These are phyloP conservation scores for Coemansia reversa DNA, from an alignment of 192 early-diverging fungal species.

Conservation along the genomic window DNA sequence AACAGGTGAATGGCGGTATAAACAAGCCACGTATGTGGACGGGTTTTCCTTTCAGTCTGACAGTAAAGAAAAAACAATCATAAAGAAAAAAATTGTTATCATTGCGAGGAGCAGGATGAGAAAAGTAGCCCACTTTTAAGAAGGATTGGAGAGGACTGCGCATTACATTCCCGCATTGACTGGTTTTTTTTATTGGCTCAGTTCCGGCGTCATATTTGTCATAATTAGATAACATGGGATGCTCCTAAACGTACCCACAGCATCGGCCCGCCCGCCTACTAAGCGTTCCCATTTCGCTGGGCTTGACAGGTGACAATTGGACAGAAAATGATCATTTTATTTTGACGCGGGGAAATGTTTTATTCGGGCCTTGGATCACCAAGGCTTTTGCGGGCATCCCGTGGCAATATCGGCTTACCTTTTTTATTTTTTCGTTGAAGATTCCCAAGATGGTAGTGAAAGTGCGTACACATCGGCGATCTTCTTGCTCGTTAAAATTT, in stretches of 20 bases:
- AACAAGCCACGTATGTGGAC: slow-evolving; percentile 1
- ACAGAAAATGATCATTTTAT: slow-evolving; percentile 1
- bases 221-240: not conserved
- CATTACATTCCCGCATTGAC: not conserved
- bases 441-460: not conserved
- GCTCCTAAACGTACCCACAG: not conserved
- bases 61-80: slow-evolving; percentile 9
- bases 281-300: not conserved
- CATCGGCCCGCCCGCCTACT: not conserved
- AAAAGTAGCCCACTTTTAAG: not conserved
- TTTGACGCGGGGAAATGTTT: slow-evolving; percentile 6
- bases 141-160: not conserved
- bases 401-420: slow-evolving; percentile 1
- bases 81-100: not conserved
- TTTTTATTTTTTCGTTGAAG: not conserved
- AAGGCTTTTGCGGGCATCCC: slow-evolving; percentile 9
- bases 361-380: slow-evolving; percentile 1
- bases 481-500: not conserved
- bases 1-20: slow-evolving; percentile 3
- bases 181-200: slow-evolving; percentile 21
- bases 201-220: slow-evolving; percentile 3
- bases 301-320: slow-evolving; percentile 3
- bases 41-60: slow-evolving; percentile 1
- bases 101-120: not conserved
- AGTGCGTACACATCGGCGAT: not conserved